A percentile compares a stretch with the other conserved stretches of the same genome.
phyloP scores from a whole-genome alignment of 352 stramenopile species.

The Globisporangium cederbergense region DNA sequence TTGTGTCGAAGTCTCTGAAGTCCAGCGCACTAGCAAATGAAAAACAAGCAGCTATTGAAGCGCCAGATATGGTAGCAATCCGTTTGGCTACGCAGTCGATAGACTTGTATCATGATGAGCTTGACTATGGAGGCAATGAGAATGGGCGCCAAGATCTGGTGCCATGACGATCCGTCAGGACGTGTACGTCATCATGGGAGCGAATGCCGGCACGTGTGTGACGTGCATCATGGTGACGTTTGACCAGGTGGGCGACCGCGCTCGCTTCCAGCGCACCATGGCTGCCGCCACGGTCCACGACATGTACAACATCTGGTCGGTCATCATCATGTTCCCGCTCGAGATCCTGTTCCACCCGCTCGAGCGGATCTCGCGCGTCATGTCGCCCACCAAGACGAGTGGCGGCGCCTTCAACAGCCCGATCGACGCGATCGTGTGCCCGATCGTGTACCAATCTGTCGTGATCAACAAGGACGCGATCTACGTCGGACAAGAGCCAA shows the following conservation, averaged over 20 bases:
- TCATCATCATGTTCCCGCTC: slow-evolving; percentile 70
- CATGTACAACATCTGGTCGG: slow-evolving; percentile 89
- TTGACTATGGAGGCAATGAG: no score
- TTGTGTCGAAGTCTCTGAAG: no score
- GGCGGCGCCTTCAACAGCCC: slow-evolving; percentile 39
- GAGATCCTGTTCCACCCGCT: slow-evolving; percentile 63
- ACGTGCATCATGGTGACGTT: slow-evolving; percentile 91
- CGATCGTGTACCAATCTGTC: slow-evolving; percentile 30
- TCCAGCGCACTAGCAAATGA: no score
- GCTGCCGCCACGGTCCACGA: slow-evolving; percentile 52
- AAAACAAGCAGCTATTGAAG: no score
- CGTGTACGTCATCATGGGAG: slow-evolving; percentile 92
- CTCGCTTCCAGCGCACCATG: slow-evolving; percentile 65
- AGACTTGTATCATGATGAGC: no score
- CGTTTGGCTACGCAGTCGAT: no score
- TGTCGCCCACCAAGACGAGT: slow-evolving; percentile 32
- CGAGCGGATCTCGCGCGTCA: slow-evolving; percentile 45
- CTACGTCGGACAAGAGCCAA: slow-evolving; percentile 16
- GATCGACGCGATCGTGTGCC: slow-evolving; percentile 41
- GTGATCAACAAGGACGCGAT: slow-evolving; percentile 38
- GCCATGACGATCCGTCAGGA: slow-evolving; percentile 70
- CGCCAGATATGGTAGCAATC: no score
- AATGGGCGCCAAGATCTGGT: neutral
- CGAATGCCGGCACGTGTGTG: slow-evolving; percentile 88
- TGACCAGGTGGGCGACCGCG: slow-evolving; percentile 73